A percentile compares a stretch with the other conserved stretches of the same genome.
phyloP scores from a whole-genome alignment of 192 early-diverging fungal genomes.

The Coemansia sp. region DNA sequence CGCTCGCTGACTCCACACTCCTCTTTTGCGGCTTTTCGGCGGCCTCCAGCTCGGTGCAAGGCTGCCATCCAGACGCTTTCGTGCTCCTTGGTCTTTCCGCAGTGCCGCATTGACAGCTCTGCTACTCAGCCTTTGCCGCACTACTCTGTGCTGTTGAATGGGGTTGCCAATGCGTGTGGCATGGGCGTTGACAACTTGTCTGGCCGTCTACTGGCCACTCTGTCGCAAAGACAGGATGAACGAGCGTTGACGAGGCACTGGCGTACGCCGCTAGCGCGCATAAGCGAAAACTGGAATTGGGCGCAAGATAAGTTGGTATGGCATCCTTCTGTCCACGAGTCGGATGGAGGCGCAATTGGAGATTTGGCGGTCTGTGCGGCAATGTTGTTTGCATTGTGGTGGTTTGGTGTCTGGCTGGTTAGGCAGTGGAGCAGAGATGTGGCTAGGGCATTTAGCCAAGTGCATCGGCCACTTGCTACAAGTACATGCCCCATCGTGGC shows the following conservation, averaged over 20 bases:
- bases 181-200: conserved; percentile 20
- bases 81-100: conserved; percentile 25
- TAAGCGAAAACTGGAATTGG: not conserved
- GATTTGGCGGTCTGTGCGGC: conserved; percentile 1
- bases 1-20: not conserved
- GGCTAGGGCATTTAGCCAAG: not conserved
- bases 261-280: not conserved
- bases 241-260: not conserved
- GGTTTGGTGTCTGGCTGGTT: conserved; percentile 23
- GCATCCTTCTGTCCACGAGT: not conserved
- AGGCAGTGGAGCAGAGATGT: conserved; percentile 12
- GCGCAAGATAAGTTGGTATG: not conserved
- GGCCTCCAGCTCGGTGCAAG: conserved; percentile 2
- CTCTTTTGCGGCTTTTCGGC: not conserved
- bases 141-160: conserved; percentile 25
- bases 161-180: conserved; percentile 12
- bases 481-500: no score
- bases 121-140: conserved; percentile 1
- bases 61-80: conserved; percentile 14
- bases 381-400: conserved; percentile 14
- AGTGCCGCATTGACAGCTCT: not conserved
- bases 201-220: conserved; percentile 10
- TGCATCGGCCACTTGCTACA: not conserved
- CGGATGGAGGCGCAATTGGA: not conserved
- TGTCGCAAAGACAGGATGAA: not conserved